Conservation (phyloP, 2,329 filamentous ascomycete genomes). For the Kalaharituber pfeilii region DNA sequence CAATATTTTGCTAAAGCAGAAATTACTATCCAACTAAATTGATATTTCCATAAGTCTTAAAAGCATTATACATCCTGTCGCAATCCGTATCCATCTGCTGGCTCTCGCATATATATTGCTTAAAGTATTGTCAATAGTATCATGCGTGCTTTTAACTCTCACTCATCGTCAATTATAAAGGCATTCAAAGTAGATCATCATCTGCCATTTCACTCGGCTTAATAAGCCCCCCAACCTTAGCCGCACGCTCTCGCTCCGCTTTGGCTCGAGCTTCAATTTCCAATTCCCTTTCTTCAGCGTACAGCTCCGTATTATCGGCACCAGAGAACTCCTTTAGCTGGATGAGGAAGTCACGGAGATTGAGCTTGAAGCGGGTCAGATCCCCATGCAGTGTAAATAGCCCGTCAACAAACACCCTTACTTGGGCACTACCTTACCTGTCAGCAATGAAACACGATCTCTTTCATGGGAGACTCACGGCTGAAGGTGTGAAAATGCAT, state of each 20-base stretch:
- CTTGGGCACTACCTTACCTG: conserved; percentile 48
- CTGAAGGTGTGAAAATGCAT: conserved; percentile 84
- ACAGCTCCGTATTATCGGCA: conserved; percentile 89
- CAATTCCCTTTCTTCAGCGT: conserved; percentile 84
- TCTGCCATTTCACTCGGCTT: conserved; percentile 94
- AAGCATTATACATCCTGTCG: not conserved
- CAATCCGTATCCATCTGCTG: not conserved
- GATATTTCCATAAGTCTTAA: not conserved
- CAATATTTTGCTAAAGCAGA: not conserved
- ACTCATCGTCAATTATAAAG: too few relatives aligned
- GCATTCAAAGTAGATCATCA: conserved; percentile 40
- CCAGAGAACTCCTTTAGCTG: conserved; percentile 82
- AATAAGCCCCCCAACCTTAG: conserved; percentile 87
- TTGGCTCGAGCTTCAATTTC: conserved; percentile 70
- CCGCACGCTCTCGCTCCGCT: conserved; percentile 75
- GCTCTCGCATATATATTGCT: not conserved
- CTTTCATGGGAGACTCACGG: conserved; percentile 40
- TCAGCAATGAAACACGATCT: not conserved
- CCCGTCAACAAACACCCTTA: conserved; percentile 74
- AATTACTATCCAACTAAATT: conserved; percentile 1
- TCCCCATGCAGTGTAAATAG: conserved; percentile 78
- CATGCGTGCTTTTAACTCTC: not conserved
- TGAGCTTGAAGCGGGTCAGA: conserved; percentile 85
- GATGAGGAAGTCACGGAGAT: conserved; percentile 90
- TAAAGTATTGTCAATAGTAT: not conserved